Conservation (phyloP, 2,329 filamentous ascomycete species). For the Plenodomus lindquistii region DNA sequence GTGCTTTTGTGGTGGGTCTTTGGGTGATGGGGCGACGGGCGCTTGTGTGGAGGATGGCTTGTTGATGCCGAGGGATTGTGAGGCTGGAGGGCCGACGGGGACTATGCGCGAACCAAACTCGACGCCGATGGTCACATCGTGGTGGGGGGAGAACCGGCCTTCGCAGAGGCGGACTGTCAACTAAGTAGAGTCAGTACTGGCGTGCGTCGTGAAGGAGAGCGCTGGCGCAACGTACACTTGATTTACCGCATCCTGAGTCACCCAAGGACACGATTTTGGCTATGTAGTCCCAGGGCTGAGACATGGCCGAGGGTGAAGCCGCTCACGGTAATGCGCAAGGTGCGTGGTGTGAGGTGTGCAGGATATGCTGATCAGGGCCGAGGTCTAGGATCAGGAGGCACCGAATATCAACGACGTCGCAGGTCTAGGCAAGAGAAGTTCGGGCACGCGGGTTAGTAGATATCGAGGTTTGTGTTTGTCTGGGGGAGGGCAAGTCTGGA, state of each 20-base stretch:
- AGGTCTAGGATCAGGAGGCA: neutral
- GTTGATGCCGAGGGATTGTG: constrained; percentile 59
- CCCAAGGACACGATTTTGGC: constrained; percentile 98
- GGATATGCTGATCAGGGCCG: neutral
- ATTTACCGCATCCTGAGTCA: constrained; percentile 95
- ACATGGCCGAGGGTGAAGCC: constrained; percentile 39
- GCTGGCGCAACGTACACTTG: constrained; percentile 54
- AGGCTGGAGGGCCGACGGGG: constrained; percentile 82
- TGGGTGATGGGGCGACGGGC: constrained; percentile 31
- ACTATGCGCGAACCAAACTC: constrained; percentile 95
- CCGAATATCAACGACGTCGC: neutral
- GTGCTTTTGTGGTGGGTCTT: constrained; percentile 62
- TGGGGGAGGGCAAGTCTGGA: neutral
- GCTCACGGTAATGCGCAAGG: constrained; percentile 2
- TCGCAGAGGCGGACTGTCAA: constrained; percentile 95
- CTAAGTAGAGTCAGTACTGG: constrained; percentile 44
- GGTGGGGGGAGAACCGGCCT: constrained; percentile 89
- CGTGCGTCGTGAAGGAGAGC: neutral
- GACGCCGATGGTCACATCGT: constrained; percentile 96
- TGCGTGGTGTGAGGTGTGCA: constrained; percentile 7
- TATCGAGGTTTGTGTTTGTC: neutral
- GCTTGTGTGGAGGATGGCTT: constrained; percentile 45
- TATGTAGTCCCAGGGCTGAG: constrained; percentile 93
- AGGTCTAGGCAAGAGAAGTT: neutral
- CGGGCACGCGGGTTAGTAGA: neutral